Percentiles rank a stretch among this genome's conserved stretches.
These are phyloP conservation scores for Diaporthe citrichinensis DNA, from an alignment of 2,329 filamentous ascomycete species.

Conservation along the genomic window DNA sequence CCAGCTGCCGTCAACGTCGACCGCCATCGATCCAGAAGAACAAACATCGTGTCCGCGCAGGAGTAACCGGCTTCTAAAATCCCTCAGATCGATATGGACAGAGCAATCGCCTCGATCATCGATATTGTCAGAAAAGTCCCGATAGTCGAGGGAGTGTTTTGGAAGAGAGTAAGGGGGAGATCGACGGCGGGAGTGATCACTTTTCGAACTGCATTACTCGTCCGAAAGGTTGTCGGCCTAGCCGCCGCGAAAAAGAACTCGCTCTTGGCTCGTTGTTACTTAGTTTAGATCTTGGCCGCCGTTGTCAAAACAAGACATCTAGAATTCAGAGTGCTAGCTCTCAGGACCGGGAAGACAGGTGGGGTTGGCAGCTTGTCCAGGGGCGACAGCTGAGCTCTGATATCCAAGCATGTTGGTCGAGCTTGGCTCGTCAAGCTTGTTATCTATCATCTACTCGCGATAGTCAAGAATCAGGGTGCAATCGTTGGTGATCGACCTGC, in stretches of 20 bases:
- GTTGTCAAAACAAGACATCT: not conserved
- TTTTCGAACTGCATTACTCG: conserved; percentile 25
- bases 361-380: not conserved
- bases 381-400: not conserved
- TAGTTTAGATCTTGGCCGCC: not conserved
- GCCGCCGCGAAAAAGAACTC: not conserved
- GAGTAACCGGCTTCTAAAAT: not conserved
- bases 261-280: conserved; percentile 8
- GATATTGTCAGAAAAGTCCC: not conserved
- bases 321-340: no score
- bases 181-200: conserved; percentile 12
- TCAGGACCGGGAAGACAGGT: not conserved
- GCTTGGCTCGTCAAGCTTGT: not conserved
- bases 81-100: not conserved
- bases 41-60: not conserved
- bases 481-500: not conserved
- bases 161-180: conserved; percentile 3
- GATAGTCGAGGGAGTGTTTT: not conserved
- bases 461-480: not conserved
- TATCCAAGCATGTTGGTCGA: not conserved
- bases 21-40: not conserved
- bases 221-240: not conserved
- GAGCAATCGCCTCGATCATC: not conserved
- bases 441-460: not conserved
- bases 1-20: conserved; percentile 12